phyloP scores from a whole-genome alignment of 2,329 filamentous ascomycete species.

The Penicillium concentricum region DNA sequence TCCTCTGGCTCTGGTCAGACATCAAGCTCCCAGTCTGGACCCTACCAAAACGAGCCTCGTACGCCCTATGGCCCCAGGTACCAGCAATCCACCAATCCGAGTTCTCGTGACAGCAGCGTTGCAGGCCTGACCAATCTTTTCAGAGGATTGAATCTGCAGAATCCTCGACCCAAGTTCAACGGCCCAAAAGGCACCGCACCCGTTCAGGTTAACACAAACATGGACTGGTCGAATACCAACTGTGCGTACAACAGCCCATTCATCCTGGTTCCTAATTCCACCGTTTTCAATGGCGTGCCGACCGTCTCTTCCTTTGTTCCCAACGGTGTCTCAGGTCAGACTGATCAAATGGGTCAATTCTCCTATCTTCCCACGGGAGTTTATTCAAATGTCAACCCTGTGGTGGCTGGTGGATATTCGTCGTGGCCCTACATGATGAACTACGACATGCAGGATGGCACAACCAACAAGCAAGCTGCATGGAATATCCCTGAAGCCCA shows the following conservation, averaged over 20 bases:
- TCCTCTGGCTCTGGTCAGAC: constrained; percentile 25
- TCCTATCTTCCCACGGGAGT: constrained; percentile 40
- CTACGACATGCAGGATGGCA: constrained; percentile 37
- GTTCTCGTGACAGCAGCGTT: constrained; percentile 20
- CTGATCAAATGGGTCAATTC: constrained; percentile 33
- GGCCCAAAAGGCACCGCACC: constrained; percentile 28
- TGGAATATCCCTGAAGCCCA: constrained; percentile 46
- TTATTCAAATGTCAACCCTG: constrained; percentile 37
- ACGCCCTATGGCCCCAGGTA: constrained; percentile 25
- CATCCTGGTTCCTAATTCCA: constrained; percentile 34
- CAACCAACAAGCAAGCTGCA: constrained; percentile 37
- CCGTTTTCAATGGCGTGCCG: constrained; percentile 33
- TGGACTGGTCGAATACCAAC: constrained; percentile 30
- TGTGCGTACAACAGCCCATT: constrained; percentile 32
- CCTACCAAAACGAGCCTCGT: constrained; percentile 27
- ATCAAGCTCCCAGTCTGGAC: constrained; percentile 22
- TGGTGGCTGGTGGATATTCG: constrained; percentile 35
- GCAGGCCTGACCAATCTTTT: constrained; percentile 25
- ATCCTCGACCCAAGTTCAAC: constrained; percentile 30
- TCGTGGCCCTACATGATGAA: constrained; percentile 38
- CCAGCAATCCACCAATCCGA: constrained; percentile 15
- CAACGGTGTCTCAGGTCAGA: constrained; percentile 27
- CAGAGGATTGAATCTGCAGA: constrained; percentile 29
- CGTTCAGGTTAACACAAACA: constrained; percentile 23
- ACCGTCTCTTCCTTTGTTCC: constrained; percentile 31